Evolutionary conservation across 192 early-diverging fungal species (phyloP).

Genomic region (Kappamyces sp.): DNA sequence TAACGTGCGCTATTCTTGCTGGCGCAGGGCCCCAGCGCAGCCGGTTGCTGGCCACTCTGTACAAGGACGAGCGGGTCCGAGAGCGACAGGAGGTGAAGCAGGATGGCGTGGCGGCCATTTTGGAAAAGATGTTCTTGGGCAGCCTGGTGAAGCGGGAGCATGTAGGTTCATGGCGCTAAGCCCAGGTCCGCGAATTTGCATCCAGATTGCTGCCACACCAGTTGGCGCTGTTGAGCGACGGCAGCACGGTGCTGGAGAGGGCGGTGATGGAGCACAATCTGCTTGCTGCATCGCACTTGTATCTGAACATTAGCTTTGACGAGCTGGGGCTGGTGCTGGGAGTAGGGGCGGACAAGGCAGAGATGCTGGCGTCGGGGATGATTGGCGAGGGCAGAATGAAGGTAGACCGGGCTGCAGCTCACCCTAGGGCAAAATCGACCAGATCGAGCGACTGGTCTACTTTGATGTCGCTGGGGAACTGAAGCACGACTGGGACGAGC

Average conservation of each 20-base stretch:
- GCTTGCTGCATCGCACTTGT: conserved; percentile 81
- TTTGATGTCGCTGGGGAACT: conserved; percentile 42
- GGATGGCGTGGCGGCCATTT: conserved; percentile 46
- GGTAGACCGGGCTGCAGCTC: neutral
- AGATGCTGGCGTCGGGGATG: conserved; percentile 79
- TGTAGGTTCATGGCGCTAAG: conserved; percentile 55
- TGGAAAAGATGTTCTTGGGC: conserved; percentile 94
- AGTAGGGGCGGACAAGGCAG: conserved; percentile 74
- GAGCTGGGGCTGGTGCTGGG: conserved; percentile 75
- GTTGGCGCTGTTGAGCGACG: conserved; percentile 54
- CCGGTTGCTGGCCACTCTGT: conserved; percentile 78
- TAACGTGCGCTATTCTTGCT: conserved; percentile 85
- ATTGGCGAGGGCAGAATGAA: conserved; percentile 84
- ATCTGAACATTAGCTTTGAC: conserved; percentile 86
- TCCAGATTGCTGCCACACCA: conserved; percentile 71
- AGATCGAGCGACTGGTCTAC: conserved; percentile 76
- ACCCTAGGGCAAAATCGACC: conserved; percentile 74
- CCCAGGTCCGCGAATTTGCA: conserved; percentile 77
- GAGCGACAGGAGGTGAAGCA: conserved; percentile 53
- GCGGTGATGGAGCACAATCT: conserved; percentile 95
- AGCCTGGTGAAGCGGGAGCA: conserved; percentile 24
- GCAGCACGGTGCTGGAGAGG: conserved; percentile 77
- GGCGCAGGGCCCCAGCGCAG: conserved; percentile 85
- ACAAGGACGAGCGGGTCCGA: conserved; percentile 86
- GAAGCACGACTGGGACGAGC: conserved; percentile 32